Evolutionary conservation across 805 yeast genomes (phyloP).

Genomic region (Kodamaea kaohsiungensis): DNA sequence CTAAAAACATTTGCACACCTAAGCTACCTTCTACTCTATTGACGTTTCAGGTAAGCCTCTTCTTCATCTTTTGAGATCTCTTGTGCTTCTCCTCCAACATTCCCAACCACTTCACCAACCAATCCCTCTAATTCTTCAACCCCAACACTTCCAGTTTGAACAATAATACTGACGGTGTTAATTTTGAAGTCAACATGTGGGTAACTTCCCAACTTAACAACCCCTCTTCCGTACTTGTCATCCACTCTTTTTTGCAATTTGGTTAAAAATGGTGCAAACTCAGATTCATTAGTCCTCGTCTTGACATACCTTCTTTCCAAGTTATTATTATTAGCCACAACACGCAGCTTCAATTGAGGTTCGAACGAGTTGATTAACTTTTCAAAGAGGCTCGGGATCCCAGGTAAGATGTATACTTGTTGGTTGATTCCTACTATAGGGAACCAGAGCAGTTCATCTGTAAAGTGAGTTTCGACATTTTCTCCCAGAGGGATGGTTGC

Average conservation of each 20-base stretch:
- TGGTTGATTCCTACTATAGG: constrained; percentile 72
- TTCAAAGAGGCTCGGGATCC: constrained; percentile 75
- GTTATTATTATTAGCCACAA: constrained; percentile 13
- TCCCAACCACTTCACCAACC: constrained; percentile 46
- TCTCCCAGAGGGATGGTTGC: constrained; percentile 62
- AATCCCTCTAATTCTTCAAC: constrained; percentile 38
- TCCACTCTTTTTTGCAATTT: constrained; percentile 46
- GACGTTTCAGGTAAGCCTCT: constrained; percentile 28
- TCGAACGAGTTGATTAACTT: constrained; percentile 48
- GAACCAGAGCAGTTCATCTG: constrained; percentile 68
- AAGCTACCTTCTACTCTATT: not conserved
- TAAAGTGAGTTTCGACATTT: constrained; percentile 43
- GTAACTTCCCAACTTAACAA: constrained; percentile 77
- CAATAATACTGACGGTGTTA: constrained; percentile 75
- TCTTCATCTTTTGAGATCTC: constrained; percentile 64
- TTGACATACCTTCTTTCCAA: constrained; percentile 56
- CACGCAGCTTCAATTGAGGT: constrained; percentile 33
- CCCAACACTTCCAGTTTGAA: constrained; percentile 42
- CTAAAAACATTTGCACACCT: too few species aligned
- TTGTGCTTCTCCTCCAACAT: constrained; percentile 51
- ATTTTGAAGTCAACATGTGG: constrained; percentile 70
- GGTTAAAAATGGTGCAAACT: constrained; percentile 64
- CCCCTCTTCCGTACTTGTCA: constrained; percentile 26
- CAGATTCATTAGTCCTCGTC: constrained; percentile 62
- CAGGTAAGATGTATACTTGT: constrained; percentile 75